These are phyloP conservation scores for Boletus smithii DNA, from an alignment of 1,284 basidiomycete species.

Conservation along the genomic window DNA sequence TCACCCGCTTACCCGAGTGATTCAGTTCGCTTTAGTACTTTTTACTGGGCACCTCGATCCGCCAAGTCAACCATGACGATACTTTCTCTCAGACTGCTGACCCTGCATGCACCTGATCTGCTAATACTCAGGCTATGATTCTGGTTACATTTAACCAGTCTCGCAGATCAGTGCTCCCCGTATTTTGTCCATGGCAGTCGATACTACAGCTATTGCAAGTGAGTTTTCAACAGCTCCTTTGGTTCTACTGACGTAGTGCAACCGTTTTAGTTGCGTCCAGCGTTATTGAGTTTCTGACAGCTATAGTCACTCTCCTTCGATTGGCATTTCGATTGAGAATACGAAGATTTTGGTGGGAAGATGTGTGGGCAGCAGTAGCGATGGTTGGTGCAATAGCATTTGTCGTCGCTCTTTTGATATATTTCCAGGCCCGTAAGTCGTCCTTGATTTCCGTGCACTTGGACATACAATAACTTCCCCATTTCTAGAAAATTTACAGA, in stretches of 20 bases:
- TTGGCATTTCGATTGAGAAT: constrained; percentile 15
- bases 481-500: background rate
- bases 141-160: background rate
- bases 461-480: background rate
- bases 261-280: background rate
- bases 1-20: too few species aligned
- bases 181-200: background rate
- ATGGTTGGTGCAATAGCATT: background rate
- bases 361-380: constrained; percentile 14
- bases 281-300: background rate
- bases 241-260: background rate
- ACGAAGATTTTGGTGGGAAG: constrained; percentile 23
- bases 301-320: constrained; percentile 8
- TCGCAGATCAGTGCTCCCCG: background rate
- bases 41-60: too few species aligned
- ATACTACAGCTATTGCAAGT: background rate
- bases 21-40: too few species aligned
- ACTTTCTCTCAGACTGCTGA: background rate
- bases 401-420: background rate
- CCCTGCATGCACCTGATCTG: background rate
- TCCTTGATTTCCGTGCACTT: background rate
- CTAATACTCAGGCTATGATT: too few species aligned
- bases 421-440: background rate
- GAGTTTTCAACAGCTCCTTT: background rate
- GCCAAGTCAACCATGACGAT: background rate